phyloP scores from a whole-genome alignment of 257 asterid species.

The Linderniella brevidens region DNA sequence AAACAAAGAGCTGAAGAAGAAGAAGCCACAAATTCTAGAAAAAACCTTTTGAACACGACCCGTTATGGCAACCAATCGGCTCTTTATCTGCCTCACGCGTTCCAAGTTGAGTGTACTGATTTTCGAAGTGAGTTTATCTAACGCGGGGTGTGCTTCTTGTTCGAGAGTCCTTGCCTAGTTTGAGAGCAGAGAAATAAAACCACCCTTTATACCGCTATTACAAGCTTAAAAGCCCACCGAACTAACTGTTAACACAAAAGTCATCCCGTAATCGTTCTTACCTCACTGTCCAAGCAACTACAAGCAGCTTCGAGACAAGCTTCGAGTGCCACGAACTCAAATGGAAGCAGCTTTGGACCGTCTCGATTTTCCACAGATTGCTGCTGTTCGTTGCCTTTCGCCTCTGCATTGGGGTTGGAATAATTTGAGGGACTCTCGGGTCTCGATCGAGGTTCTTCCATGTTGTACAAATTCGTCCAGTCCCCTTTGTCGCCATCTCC shows the following conservation, averaged over 20 bases:
- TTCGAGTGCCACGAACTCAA: slow-evolving; percentile 82
- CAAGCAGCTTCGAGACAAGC: slow-evolving; percentile 90
- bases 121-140: slow-evolving; percentile 67
- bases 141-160: slow-evolving; percentile 71
- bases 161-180: slow-evolving; percentile 56
- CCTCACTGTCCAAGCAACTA: slow-evolving; percentile 69
- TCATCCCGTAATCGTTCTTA: slow-evolving; percentile 11
- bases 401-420: slow-evolving; percentile 20
- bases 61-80: slow-evolving; percentile 72
- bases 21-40: background rate
- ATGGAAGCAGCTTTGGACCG: slow-evolving; percentile 58
- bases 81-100: slow-evolving; percentile 69
- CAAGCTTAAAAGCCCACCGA: background rate
- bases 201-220: background rate
- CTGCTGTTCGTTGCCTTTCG: slow-evolving; percentile 20
- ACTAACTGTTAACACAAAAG: background rate
- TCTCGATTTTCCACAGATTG: slow-evolving; percentile 25
- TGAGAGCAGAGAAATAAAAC: background rate
- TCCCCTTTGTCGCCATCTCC: slow-evolving; percentile 28
- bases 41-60: slow-evolving; percentile 84
- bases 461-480: slow-evolving; percentile 40
- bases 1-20: background rate
- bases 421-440: slow-evolving; percentile 16
- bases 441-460: slow-evolving; percentile 31
- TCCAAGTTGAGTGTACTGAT: slow-evolving; percentile 78